Percentiles rank a stretch among this genome's conserved stretches.
phyloP scores from a whole-genome alignment of 2,329 filamentous ascomycete species.

The Neopestalotiopsis sp. region DNA sequence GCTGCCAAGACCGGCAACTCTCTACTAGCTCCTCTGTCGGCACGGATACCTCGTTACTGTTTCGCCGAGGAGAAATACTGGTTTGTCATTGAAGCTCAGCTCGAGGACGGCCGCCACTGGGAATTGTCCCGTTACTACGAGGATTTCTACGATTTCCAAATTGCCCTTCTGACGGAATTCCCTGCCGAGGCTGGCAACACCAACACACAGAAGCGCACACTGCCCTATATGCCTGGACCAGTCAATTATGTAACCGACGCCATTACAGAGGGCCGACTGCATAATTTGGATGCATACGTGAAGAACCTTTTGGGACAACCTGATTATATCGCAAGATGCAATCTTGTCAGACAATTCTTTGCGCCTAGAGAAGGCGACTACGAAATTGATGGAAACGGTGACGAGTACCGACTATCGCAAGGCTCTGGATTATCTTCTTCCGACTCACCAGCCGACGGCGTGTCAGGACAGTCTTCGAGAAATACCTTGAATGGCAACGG shows the following conservation, averaged over 20 bases:
- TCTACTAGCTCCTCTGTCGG: slow-evolving; percentile 77
- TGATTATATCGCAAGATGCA: slow-evolving; percentile 81
- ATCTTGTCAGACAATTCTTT: slow-evolving; percentile 89
- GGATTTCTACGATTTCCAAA: slow-evolving; percentile 99
- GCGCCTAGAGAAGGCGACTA: slow-evolving; percentile 89
- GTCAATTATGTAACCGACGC: slow-evolving; percentile 98
- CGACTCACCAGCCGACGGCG: slow-evolving; percentile 64
- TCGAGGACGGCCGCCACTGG: slow-evolving; percentile 92
- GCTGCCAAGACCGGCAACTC: slow-evolving; percentile 52
- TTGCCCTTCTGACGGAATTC: slow-evolving; percentile 89
- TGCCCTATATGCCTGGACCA: slow-evolving; percentile 97
- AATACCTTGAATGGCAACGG: slow-evolving; percentile 66
- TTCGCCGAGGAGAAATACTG: slow-evolving; percentile 98
- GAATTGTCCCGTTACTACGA: slow-evolving; percentile 95
- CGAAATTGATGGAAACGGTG: slow-evolving; percentile 79
- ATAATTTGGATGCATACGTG: slow-evolving; percentile 94
- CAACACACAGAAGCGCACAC: slow-evolving; percentile 75
- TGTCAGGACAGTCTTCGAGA: slow-evolving; percentile 69
- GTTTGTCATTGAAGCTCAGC: slow-evolving; percentile 92
- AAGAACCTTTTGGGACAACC: slow-evolving; percentile 88
- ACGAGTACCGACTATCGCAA: slow-evolving; percentile 78
- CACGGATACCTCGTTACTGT: slow-evolving; percentile 89
- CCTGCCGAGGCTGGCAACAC: slow-evolving; percentile 91
- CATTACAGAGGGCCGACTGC: slow-evolving; percentile 90
- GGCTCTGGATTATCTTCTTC: slow-evolving; percentile 71